Evolutionary conservation across 768 basidiomycete species (phyloP), one percentile per base, ranked within the genome.

Genomic region (Russula sp.): DNA sequence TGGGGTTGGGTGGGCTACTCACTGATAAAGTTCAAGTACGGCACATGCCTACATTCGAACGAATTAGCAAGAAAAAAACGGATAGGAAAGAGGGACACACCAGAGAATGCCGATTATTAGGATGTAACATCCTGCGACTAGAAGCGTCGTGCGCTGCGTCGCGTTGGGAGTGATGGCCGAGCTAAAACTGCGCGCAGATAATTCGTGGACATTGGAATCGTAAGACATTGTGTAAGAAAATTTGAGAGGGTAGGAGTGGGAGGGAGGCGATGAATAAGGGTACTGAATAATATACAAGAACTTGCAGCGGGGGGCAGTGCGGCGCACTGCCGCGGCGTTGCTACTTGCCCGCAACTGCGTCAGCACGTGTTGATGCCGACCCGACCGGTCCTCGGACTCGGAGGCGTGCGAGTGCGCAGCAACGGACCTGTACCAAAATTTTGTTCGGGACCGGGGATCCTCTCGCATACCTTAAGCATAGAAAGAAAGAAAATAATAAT

Each of bases 21-120:
- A 91, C 91, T 84, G 67, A 93, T 84, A 66, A 78, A 75, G 59
- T 83, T 87, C 65, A 93, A 73, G 69, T 83, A 77, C 10, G 89
- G 90, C 51, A 91, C 79, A 80, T 91, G 90, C 90, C 89, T 91
- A 47, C 35, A 32, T 47, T 10, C 22, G 37, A 31, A 4, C 13
- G 51, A 16, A 52, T 64, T n/a, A 48, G 51, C 7, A 2, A 56
- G 16, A 53, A 34, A 40, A 31, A 31, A 20, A 20, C 40, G 20
- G 4, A 20, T 16, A 31, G 51, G 7, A 9, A 42, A 27, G 34
- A 16, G 1, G 48, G 49, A 71, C 84, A 66, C 71, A 88, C 91
- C 91, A 94, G 65, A 94, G 74, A 57, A 94, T 84, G n/a, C 78
- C 87, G 72, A 93, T 94, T 4, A 75, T 80, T 27, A 92, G 32